These are phyloP conservation scores for Rhinocladiella similis DNA, from an alignment of 2,329 filamentous ascomycete species.

Conservation along the genomic window DNA sequence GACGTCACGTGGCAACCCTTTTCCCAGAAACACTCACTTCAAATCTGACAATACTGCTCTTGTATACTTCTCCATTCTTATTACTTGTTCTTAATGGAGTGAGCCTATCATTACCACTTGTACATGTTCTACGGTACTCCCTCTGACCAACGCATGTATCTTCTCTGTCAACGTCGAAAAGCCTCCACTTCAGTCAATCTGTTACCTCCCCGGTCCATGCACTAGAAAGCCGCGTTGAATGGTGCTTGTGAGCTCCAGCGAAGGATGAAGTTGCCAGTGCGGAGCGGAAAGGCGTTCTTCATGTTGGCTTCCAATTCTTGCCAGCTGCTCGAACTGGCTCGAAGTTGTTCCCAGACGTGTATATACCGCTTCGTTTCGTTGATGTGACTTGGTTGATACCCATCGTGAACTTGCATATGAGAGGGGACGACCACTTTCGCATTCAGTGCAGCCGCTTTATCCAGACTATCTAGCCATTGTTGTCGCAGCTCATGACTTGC, in stretches of 20 bases:
- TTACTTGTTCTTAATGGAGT: too few species aligned
- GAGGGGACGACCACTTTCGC: constrained; percentile 36
- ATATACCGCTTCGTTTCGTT: constrained; percentile 33
- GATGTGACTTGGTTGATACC: constrained; percentile 33
- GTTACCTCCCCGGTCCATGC: neutral
- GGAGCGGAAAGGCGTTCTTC: constrained; percentile 5
- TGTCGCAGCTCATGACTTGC: constrained; percentile 34
- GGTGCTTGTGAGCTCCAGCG: constrained; percentile 11
- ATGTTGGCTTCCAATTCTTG: constrained; percentile 5
- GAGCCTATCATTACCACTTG: too few species aligned
- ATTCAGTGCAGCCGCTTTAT: constrained; percentile 33
- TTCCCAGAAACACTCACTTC: too few species aligned
- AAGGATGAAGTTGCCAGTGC: constrained; percentile 8
- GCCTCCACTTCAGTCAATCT: too few species aligned
- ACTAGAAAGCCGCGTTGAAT: neutral
- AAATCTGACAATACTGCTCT: too few species aligned
- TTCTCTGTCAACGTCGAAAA: too few species aligned
- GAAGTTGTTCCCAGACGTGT: constrained; percentile 12
- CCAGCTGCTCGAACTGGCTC: constrained; percentile 1
- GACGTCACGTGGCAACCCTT: too few species aligned
- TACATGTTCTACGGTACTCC: too few species aligned
- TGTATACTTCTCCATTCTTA: too few species aligned
- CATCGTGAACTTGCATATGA: constrained; percentile 32
- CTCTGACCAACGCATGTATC: too few species aligned
- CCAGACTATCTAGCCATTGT: constrained; percentile 36